Evolutionary conservation across 345 rosid genomes (phyloP), one percentile per base, ranked within the genome.

Genomic region (Noccaea bulbosa): DNA sequence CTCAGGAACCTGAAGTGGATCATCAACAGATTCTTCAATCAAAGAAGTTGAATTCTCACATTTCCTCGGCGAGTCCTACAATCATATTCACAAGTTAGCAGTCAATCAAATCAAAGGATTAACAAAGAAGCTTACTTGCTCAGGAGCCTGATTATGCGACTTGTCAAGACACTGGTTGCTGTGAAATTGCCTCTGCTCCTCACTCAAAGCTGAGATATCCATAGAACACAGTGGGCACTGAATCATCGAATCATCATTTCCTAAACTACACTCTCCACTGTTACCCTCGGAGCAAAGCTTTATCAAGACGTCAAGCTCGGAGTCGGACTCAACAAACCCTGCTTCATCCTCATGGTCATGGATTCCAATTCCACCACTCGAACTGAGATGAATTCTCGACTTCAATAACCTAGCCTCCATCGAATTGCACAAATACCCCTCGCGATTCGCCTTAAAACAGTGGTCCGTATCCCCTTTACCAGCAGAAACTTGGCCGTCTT

Each of bases 121-220:
- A 16, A 56, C 27, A 56, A 51, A 12, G 30, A 20, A 71, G 62
- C 88, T 80, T 81, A 86, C 98, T 38, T 78, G 44, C 27, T 74
- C 71, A 61, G 77, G 74, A 27, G 63, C 46, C 17, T 51, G 74
- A 56, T 67, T 80, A 69, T 78, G 79, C 27, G 63, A 78, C 51
- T 81, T 62, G 66, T 93, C 98, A 56, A 93, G 94, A 79, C 98
- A 93, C 11, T 61, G 66, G 77, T 91, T 93, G 60, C 87, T 84
- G 53, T 93, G 98, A 72, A 86, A 72, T 39, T 81, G 86, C 72
- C 93, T 84, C 56, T 65, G 71, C 30, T 87, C 91, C 61, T 89
- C 96, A 40, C 62, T 80, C 77, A 89, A 71, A 71, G 58, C 82
- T 53, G 96, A 86, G 65, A 93, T 87, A 71, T 87, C 90, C 61